Conservation (phyloP, 208 protist species). For the Trichomonas tenax region DNA sequence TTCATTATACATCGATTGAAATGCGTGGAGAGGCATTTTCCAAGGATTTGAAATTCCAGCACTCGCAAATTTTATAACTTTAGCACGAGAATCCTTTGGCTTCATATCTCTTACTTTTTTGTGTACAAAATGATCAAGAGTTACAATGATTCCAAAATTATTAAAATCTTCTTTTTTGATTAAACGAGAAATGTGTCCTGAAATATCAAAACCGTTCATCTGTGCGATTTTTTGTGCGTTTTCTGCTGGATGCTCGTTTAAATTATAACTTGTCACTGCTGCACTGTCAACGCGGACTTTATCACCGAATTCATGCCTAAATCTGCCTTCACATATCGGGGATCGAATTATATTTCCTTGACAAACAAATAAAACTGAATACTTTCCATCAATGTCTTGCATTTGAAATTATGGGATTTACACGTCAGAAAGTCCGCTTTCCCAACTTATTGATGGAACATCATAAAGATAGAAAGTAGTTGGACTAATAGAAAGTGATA, state of each 20-base stretch:
- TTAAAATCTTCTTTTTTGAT: not conserved
- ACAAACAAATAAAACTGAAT: constrained; percentile 13
- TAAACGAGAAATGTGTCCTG: not conserved
- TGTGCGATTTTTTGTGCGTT: not conserved
- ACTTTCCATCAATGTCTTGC: not conserved
- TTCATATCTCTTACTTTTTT: not conserved
- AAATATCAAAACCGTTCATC: not conserved
- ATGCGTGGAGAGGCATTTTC: not conserved
- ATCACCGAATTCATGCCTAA: not conserved
- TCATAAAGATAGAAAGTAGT: too few relatives aligned
- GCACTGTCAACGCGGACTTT: not conserved
- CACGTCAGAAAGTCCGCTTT: too few relatives aligned
- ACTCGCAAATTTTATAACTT: not conserved
- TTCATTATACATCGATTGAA: not conserved
- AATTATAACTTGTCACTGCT: not conserved
- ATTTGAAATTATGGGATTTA: too few relatives aligned
- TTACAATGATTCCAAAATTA: not conserved
- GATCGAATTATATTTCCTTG: not conserved
- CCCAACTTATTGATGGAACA: too few relatives aligned
- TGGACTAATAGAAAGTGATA: too few relatives aligned
- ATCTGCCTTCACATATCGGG: not conserved
- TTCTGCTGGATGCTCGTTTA: not conserved
- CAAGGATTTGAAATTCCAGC: not conserved
- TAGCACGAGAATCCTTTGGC: not conserved
- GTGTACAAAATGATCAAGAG: not conserved